phyloP scores from a whole-genome alignment of 208 protist species.

The Angomonas deanei region DNA sequence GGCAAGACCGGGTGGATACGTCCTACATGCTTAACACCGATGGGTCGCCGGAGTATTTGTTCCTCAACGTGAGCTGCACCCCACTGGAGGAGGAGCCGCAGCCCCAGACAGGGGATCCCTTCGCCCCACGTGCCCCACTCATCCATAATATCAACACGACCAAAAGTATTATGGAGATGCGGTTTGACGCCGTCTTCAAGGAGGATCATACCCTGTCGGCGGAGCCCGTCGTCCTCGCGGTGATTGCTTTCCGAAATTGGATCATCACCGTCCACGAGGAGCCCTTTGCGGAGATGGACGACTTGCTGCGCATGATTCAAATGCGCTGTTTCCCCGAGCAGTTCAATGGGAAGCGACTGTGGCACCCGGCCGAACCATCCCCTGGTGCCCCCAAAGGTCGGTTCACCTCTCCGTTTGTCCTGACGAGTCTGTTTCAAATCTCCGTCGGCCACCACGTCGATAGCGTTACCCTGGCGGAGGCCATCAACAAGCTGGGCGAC shows the following conservation, averaged over 20 bases:
- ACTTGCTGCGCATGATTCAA: conserved; percentile 73
- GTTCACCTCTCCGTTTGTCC: conserved; percentile 67
- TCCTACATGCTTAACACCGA: conserved; percentile 20
- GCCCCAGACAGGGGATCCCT: neutral
- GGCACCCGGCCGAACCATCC: conserved; percentile 3
- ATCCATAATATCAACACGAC: conserved; percentile 4
- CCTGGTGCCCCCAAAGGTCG: conserved; percentile 8
- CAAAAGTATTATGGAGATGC: conserved; percentile 76
- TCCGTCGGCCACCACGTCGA: conserved; percentile 75
- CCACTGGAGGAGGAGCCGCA: conserved; percentile 20
- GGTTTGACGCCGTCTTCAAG: conserved; percentile 67
- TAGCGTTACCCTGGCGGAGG: conserved; percentile 55
- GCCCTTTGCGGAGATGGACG: conserved; percentile 82
- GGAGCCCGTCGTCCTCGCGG: conserved; percentile 46
- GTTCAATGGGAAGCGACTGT: neutral
- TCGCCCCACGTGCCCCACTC: neutral
- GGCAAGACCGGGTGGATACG: conserved; percentile 46
- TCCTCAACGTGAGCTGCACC: conserved; percentile 71
- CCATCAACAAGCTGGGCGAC: conserved; percentile 65
- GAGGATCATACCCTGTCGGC: conserved; percentile 33
- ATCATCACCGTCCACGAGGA: conserved; percentile 84
- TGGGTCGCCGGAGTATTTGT: conserved; percentile 38
- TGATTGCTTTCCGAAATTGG: conserved; percentile 78
- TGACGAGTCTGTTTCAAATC: conserved; percentile 75
- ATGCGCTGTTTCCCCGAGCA: conserved; percentile 36